Conservation (phyloP, 352 stramenopile genomes). For the Phytophthora kernoviae region DNA sequence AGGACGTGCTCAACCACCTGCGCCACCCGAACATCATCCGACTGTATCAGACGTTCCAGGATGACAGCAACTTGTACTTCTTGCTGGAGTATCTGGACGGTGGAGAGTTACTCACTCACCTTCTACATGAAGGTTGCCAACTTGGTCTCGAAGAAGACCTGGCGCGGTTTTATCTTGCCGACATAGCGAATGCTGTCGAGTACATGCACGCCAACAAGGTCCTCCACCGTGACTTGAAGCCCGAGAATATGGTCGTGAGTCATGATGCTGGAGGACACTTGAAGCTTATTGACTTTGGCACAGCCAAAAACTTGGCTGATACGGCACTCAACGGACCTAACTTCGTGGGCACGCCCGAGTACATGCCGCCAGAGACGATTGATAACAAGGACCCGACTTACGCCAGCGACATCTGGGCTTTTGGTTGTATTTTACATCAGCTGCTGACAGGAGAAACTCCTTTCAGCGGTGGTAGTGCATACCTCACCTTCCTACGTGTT, state of each 20-base stretch:
- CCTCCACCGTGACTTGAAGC: constrained; percentile 94
- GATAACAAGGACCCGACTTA: constrained; percentile 74
- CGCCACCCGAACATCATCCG: constrained; percentile 93
- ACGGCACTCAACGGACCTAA: constrained; percentile 75
- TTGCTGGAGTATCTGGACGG: constrained; percentile 93
- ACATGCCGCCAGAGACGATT: constrained; percentile 88
- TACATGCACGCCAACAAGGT: constrained; percentile 93
- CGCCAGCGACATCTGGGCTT: constrained; percentile 75
- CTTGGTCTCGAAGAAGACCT: constrained; percentile 81
- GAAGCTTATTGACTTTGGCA: constrained; percentile 86
- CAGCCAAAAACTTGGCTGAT: constrained; percentile 73
- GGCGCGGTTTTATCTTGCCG: constrained; percentile 85
- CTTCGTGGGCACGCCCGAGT: constrained; percentile 90
- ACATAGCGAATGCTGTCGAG: constrained; percentile 92
- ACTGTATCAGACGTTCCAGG: constrained; percentile 97
- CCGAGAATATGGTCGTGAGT: constrained; percentile 95
- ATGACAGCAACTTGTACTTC: constrained; percentile 96
- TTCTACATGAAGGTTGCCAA: constrained; percentile 83
- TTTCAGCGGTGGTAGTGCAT: constrained; percentile 77
- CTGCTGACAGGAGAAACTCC: constrained; percentile 81
- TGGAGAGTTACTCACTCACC: constrained; percentile 92
- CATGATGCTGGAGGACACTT: constrained; percentile 57
- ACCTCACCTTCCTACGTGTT: constrained; percentile 81
- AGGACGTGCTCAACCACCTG: constrained; percentile 90
- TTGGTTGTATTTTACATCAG: constrained; percentile 83